These are phyloP conservation scores for Rhododendron ovatum DNA, from an alignment of 148 eudicot species.

Conservation along the genomic window DNA sequence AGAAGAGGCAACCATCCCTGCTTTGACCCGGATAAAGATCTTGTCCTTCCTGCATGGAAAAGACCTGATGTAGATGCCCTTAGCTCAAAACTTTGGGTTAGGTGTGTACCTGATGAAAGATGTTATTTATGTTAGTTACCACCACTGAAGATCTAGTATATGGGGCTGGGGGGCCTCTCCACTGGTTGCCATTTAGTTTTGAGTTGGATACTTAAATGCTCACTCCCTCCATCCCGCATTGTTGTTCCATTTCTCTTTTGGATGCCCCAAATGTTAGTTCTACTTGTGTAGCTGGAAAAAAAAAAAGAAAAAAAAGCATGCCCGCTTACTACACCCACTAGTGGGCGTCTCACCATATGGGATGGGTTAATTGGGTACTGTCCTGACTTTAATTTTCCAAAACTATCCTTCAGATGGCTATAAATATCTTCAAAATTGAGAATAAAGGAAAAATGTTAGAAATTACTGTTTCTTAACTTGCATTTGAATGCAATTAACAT, in stretches of 20 bases:
- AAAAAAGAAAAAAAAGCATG: neutral
- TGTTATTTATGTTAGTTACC: neutral
- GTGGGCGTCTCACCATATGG: neutral
- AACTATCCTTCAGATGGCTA: neutral
- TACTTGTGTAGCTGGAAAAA: neutral
- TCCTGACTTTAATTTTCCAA: neutral
- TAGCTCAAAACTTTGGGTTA: constrained; percentile 67
- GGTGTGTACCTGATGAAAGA: constrained; percentile 30
- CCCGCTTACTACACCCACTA: neutral
- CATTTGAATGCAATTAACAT: neutral
- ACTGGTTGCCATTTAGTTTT: neutral
- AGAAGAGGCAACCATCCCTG: constrained; percentile 90
- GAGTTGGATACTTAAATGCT: neutral
- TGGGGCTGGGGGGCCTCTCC: neutral
- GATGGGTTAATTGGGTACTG: neutral
- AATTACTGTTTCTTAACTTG: neutral
- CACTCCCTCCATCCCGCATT: neutral
- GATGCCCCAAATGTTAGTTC: neutral
- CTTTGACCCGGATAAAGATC: constrained; percentile 89
- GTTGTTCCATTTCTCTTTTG: neutral
- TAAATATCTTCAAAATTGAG: neutral
- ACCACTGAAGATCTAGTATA: neutral
- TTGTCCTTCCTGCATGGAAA: constrained; percentile 98
- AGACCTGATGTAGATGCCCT: constrained; percentile 60
- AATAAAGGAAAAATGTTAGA: neutral